Percentiles rank a stretch among this genome's conserved stretches.
Evolutionary conservation across 202 grass and related monocot genomes (phyloP).

Genomic region (Setaria viridis): DNA sequence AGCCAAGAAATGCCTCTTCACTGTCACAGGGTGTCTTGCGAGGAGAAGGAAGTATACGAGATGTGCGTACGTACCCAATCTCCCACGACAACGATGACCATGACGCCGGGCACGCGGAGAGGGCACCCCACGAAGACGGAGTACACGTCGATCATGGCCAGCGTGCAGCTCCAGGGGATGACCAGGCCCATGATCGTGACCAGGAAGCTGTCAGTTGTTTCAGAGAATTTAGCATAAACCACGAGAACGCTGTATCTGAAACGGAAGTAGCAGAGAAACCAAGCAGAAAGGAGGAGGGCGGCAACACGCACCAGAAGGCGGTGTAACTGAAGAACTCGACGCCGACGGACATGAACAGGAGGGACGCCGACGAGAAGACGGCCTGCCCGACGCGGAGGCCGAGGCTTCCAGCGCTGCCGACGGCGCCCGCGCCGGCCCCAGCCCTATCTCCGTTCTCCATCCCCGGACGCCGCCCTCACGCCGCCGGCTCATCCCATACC

Average conservation of each 20-base stretch:
- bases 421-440: conserved; percentile 43
- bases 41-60: not conserved
- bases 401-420: conserved; percentile 79
- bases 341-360: conserved; percentile 92
- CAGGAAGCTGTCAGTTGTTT: conserved; percentile 64
- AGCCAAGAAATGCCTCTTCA: not conserved
- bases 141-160: conserved; percentile 83
- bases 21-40: not conserved
- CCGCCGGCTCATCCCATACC: conserved; percentile 52
- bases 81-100: conserved; percentile 68
- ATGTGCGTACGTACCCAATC: conserved; percentile 64
- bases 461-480: not conserved
- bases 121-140: conserved; percentile 61
- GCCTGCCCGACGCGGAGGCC: conserved; percentile 84
- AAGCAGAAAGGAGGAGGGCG: not conserved
- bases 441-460: conserved; percentile 51
- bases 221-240: not conserved
- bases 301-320: conserved; percentile 66
- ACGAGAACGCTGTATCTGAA: not conserved
- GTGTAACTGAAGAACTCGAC: conserved; percentile 99
- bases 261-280: not conserved
- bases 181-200: conserved; percentile 89
- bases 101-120: conserved; percentile 73
- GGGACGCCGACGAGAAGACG: conserved; percentile 80
- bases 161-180: conserved; percentile 90